A percentile compares a stretch with the other conserved stretches of the same genome.
Evolutionary conservation across 768 basidiomycete species (phyloP).

Genomic region (Naganishia vaughanmartiniae): DNA sequence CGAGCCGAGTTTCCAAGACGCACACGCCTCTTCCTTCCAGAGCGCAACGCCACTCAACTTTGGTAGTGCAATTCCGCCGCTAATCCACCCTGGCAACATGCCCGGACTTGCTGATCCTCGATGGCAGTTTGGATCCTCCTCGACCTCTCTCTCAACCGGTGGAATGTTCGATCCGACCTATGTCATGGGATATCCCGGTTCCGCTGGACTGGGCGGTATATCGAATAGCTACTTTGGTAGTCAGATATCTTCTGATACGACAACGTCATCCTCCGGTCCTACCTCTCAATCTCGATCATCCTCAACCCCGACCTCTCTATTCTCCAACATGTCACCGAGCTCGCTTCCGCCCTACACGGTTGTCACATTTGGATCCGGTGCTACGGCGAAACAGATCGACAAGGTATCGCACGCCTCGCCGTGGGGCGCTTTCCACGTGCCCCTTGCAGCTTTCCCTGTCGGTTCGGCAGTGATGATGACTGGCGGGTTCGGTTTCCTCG

Average conservation of each 20-base stretch:
- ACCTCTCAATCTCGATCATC: background rate
- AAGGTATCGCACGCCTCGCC: constrained; percentile 62
- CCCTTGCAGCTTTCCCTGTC: constrained; percentile 52
- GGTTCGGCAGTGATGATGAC: constrained; percentile 52
- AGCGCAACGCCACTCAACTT: constrained; percentile 17
- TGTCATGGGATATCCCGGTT: constrained; percentile 16
- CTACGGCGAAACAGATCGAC: constrained; percentile 80
- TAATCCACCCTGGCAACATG: background rate
- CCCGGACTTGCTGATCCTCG: background rate
- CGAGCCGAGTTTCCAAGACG: constrained; percentile 14
- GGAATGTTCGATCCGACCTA: constrained; percentile 15
- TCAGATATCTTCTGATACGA: background rate
- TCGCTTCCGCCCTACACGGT: constrained; percentile 60
- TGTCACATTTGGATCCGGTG: constrained; percentile 82
- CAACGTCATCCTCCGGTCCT: background rate
- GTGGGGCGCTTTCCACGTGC: constrained; percentile 49
- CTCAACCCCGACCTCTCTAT: background rate
- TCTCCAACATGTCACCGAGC: constrained; percentile 15
- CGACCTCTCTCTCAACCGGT: background rate
- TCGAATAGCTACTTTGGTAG: constrained; percentile 20
- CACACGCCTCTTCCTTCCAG: constrained; percentile 14
- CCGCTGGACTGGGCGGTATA: background rate
- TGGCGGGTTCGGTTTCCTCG: constrained; percentile 85
- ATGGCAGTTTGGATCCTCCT: constrained; percentile 15
- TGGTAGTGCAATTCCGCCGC: constrained; percentile 11